Base-by-base conservation (phyloP, 208 protist genomes). In the Trypanosoma cruzi region DNA sequence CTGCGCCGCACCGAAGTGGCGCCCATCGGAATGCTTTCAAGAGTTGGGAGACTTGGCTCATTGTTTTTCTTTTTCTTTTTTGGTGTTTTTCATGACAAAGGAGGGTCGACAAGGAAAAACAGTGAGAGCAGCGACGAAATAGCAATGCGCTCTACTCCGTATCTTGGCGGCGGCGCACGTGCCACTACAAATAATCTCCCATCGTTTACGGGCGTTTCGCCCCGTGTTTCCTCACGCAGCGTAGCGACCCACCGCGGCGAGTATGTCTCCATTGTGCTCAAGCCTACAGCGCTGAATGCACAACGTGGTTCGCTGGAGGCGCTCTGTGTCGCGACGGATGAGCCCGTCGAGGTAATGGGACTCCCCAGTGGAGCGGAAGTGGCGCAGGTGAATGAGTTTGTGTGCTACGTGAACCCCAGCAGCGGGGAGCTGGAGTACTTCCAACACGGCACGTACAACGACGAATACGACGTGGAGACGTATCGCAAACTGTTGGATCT, bases 381-480 rank as follows among this genome's bases (percentile, higher is more conserved):
- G 60, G 91, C 86, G 44, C 85, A 85, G n/a, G 82, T 97, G 52
- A 92, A 85, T 73, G 92, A 97, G 79, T 94, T 97, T 72, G 86
- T 95, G 46, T 93, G 88, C 85, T 95, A 97, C 78, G 86, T 95
- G 14, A 81, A 94, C 56, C 88, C 88, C 29, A 68, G 86, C 60
- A 84, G 60, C n/a, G 85, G 86, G 5, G 75, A 90, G 48, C 71
- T 97, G 32, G 72, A 80, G 32, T 95, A 95, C 80, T 92, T 78
- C 64, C 83, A 92, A 54, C 88, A 94, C 71, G 92, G 86, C 13
- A 82, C 92, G 60, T 85, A 94, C 24, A 89, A 95, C 66, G 92
- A 97, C 65, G 92, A 97, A 61, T 95, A 94, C 60, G 92, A 97
- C 81, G 90, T 94, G 77, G 88, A 94, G 26, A 80, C 89, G 24